Percentiles rank a stretch among this genome's conserved stretches.
These are phyloP conservation scores for Pseudodiploospora longispora DNA, from an alignment of 2,329 filamentous ascomycete genomes.

Conservation along the genomic window DNA sequence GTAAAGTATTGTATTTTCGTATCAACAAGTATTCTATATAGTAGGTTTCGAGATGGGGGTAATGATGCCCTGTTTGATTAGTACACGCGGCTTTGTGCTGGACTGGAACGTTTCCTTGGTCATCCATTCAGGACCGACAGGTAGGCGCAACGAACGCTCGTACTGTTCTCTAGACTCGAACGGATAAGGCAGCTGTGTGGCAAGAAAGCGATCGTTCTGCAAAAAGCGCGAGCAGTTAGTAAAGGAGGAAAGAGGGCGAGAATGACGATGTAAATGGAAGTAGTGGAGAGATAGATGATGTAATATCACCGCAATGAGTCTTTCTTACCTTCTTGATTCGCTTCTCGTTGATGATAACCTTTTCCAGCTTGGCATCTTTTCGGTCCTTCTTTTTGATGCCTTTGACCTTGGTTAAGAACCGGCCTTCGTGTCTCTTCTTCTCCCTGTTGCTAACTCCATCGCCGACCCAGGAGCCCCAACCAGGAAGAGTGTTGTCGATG, in stretches of 20 bases:
- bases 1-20: too few species aligned
- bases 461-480: constrained; percentile 91
- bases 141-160: constrained; percentile 76
- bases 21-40: constrained; percentile 16
- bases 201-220: constrained; percentile 79
- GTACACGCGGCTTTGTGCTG: constrained; percentile 76
- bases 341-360: constrained; percentile 91
- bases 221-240: background rate
- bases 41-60: constrained; percentile 75
- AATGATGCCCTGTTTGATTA: constrained; percentile 88
- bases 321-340: constrained; percentile 66
- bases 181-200: constrained; percentile 74
- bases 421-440: constrained; percentile 53
- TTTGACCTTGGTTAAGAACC: constrained; percentile 57
- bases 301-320: background rate
- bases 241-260: constrained; percentile 4
- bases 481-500: constrained; percentile 76
- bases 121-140: constrained; percentile 88
- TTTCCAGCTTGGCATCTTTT: constrained; percentile 72
- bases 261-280: constrained; percentile 1
- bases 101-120: constrained; percentile 95
- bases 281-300: background rate
- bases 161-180: constrained; percentile 86
- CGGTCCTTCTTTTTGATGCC: constrained; percentile 70
- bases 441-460: constrained; percentile 68